phyloP scores from a whole-genome alignment of 345 rosid genomes.

The Acer saccharum region DNA sequence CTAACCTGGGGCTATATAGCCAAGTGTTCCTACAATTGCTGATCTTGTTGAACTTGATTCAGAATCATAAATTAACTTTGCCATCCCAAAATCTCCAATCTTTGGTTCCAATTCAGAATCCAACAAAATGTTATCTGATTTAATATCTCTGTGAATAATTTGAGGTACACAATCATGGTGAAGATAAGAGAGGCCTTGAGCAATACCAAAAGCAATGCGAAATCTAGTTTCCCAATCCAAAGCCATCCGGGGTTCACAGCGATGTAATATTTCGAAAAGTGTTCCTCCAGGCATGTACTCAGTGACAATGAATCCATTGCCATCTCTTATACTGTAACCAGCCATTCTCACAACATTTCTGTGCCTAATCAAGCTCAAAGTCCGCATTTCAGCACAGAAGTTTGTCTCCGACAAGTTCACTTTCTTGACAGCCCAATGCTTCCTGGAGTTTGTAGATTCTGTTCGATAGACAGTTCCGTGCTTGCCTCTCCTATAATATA shows the following conservation, averaged over 20 bases:
- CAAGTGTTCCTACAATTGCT: constrained; percentile 38
- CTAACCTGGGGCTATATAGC: constrained; percentile 50
- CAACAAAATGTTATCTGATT: constrained; percentile 38
- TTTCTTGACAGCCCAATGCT: constrained; percentile 45
- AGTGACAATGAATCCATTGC: constrained; percentile 33
- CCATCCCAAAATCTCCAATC: constrained; percentile 45
- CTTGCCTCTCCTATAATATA: constrained; percentile 42
- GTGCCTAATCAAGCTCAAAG: constrained; percentile 35
- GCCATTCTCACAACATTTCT: constrained; percentile 34
- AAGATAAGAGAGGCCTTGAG: constrained; percentile 44
- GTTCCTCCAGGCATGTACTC: constrained; percentile 44
- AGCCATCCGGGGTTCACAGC: constrained; percentile 21
- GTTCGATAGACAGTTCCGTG: constrained; percentile 46
- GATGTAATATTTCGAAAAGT: constrained; percentile 32
- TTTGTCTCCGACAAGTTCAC: constrained; percentile 33
- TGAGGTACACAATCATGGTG: constrained; percentile 48
- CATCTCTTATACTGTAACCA: constrained; percentile 38
- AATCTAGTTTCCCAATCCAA: constrained; percentile 36
- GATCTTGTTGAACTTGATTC: constrained; percentile 34
- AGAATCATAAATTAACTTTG: constrained; percentile 30
- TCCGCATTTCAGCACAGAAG: constrained; percentile 34
- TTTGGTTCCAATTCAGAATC: constrained; percentile 43
- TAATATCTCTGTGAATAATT: constrained; percentile 42
- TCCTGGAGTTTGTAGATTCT: constrained; percentile 28
- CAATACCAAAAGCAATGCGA: constrained; percentile 37